Percentiles rank a stretch among this genome's conserved stretches.
These are phyloP conservation scores for Rhizophora mangle DNA, from an alignment of 345 rosid genomes.

Conservation along the genomic window DNA sequence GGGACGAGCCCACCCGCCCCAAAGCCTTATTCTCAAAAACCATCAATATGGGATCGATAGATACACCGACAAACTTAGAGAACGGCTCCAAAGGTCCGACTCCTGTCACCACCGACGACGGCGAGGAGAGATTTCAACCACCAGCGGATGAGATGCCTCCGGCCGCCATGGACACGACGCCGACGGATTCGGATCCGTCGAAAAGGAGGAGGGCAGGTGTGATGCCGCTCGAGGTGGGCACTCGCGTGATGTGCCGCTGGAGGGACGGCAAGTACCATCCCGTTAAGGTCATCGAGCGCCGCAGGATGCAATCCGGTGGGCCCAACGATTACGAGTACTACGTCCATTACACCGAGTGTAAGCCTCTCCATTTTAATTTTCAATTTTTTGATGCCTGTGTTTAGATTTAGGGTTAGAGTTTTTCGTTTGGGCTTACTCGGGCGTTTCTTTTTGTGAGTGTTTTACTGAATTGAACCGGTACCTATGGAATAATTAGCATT, in stretches of 20 bases:
- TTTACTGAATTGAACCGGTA: neutral
- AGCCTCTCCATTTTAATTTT: slow-evolving; percentile 15
- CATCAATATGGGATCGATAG: slow-evolving; percentile 66
- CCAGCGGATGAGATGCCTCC: slow-evolving; percentile 26
- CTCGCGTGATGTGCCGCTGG: slow-evolving; percentile 97
- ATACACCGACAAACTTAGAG: slow-evolving; percentile 42
- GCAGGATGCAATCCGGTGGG: slow-evolving; percentile 48
- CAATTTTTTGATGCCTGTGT: neutral
- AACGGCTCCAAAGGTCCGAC: slow-evolving; percentile 31
- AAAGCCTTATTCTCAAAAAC: neutral
- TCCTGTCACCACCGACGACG: slow-evolving; percentile 18
- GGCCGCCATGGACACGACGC: slow-evolving; percentile 17
- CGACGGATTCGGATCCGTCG: slow-evolving; percentile 44
- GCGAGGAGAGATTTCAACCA: slow-evolving; percentile 31
- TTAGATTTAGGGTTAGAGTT: slow-evolving; percentile 26
- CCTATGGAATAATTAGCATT: neutral
- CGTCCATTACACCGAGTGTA: slow-evolving; percentile 97
- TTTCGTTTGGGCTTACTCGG: neutral
- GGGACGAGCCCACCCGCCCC: neutral
- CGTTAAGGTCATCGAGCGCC: slow-evolving; percentile 94
- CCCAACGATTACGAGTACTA: slow-evolving; percentile 85
- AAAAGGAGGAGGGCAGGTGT: slow-evolving; percentile 60
- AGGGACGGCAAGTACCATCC: slow-evolving; percentile 93
- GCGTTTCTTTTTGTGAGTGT: neutral
- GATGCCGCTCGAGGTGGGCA: slow-evolving; percentile 91